Conservation (phyloP, 1,284 basidiomycete genomes). For the Apiotrichum laibachii region DNA sequence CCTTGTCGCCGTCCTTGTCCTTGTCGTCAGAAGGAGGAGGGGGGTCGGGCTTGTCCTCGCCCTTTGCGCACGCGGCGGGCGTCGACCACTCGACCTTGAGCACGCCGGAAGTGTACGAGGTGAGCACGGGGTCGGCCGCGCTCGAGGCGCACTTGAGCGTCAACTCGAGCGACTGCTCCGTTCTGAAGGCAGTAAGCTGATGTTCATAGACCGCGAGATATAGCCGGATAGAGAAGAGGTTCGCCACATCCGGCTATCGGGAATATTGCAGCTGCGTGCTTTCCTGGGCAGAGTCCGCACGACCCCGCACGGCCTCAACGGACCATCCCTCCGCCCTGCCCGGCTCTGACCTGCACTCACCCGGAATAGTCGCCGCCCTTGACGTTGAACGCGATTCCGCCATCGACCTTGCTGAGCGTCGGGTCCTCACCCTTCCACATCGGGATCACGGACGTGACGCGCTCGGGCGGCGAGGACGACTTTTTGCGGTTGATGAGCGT, state of each 20-base stretch:
- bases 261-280: too few species aligned
- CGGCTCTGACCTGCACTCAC: constrained; percentile 29
- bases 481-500: constrained; percentile 46
- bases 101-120: constrained; percentile 37
- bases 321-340: too few species aligned
- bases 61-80: constrained; percentile 44
- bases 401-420: constrained; percentile 30
- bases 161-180: constrained; percentile 4
- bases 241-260: too few species aligned
- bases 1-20: constrained; percentile 2
- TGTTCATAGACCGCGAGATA: too few species aligned
- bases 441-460: constrained; percentile 48
- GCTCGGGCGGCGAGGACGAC: constrained; percentile 33
- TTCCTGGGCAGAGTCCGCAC: too few species aligned
- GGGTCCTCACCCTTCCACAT: constrained; percentile 41
- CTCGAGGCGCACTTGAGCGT: constrained; percentile 14
- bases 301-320: too few species aligned
- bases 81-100: constrained; percentile 44
- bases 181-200: constrained; percentile 7
- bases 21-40: constrained; percentile 4
- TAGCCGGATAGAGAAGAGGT: too few species aligned
- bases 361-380: constrained; percentile 43
- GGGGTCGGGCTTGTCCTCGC: constrained; percentile 13
- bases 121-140: constrained; percentile 8
- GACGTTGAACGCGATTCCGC: constrained; percentile 37